A percentile compares a stretch with the other conserved stretches of the same genome.
These are phyloP conservation scores for Nicotiana rustica DNA, from an alignment of 305 asterid species.

Conservation along the genomic window DNA sequence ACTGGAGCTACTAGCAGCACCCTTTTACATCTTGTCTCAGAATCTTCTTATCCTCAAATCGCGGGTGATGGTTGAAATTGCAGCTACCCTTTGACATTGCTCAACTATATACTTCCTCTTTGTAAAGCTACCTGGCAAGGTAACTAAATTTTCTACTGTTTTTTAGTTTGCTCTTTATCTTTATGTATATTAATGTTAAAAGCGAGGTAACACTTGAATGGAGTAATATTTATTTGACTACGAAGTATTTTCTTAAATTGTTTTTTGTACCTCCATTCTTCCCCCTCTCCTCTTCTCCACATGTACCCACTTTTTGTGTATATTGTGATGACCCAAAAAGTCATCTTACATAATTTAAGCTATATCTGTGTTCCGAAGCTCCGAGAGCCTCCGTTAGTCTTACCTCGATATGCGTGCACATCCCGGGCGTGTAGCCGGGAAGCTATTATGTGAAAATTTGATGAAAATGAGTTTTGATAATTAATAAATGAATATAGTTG, in stretches of 20 bases:
- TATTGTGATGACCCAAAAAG: too few relatives aligned
- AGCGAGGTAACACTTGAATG: neutral
- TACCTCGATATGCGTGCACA: too few relatives aligned
- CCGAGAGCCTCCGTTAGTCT: too few relatives aligned
- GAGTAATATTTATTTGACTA: neutral
- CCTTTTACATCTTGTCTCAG: slow-evolving; percentile 84
- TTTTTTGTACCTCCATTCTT: neutral
- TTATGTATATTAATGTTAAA: neutral
- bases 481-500: too few relatives aligned
- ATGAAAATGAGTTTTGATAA: too few relatives aligned
- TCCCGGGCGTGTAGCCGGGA: too few relatives aligned
- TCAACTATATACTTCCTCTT: slow-evolving; percentile 65
- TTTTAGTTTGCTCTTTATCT: neutral
- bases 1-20: slow-evolving; percentile 88
- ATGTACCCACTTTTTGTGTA: too few relatives aligned
- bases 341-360: too few relatives aligned
- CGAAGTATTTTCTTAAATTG: neutral
- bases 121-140: slow-evolving; percentile 68
- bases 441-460: too few relatives aligned
- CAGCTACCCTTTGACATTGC: slow-evolving; percentile 76
- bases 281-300: too few relatives aligned
- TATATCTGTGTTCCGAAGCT: too few relatives aligned
- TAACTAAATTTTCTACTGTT: slow-evolving; percentile 34
- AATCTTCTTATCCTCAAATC: slow-evolving; percentile 73
- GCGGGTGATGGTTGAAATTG: slow-evolving; percentile 76